phyloP scores from a whole-genome alignment of 257 asterid species.

The Solanum pimpinellifolium region DNA sequence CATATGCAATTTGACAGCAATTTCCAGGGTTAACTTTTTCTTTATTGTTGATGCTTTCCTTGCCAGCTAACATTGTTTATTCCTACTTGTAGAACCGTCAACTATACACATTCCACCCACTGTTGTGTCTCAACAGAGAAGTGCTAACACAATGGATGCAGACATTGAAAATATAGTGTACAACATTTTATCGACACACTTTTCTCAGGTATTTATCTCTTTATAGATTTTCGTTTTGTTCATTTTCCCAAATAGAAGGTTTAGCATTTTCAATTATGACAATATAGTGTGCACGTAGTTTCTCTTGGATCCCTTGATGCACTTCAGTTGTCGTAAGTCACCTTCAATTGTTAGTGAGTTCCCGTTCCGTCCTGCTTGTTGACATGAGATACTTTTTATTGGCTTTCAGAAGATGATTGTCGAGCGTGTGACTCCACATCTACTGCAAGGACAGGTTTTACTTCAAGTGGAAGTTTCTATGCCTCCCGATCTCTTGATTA shows the following conservation, averaged over 20 bases:
- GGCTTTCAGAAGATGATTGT: constrained; percentile 59
- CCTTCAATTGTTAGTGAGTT: not conserved
- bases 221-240: not conserved
- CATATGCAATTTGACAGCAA: not conserved
- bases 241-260: not conserved
- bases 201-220: constrained; percentile 41
- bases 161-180: constrained; percentile 44
- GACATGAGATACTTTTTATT: not conserved
- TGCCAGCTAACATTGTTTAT: not conserved
- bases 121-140: constrained; percentile 9
- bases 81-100: constrained; percentile 49
- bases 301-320: not conserved
- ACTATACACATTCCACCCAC: constrained; percentile 22
- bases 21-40: not conserved
- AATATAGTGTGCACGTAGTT: not conserved
- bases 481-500: constrained; percentile 50
- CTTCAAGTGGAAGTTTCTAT: constrained; percentile 85
- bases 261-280: not conserved
- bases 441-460: constrained; percentile 65
- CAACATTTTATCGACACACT: constrained; percentile 43
- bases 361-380: not conserved
- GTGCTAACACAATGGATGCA: constrained; percentile 11
- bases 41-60: not conserved
- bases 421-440: constrained; percentile 65
- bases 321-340: not conserved